These are phyloP conservation scores for Aspergillus saccharolyticus DNA, from an alignment of 495 filamentous ascomycete species.

Conservation along the genomic window DNA sequence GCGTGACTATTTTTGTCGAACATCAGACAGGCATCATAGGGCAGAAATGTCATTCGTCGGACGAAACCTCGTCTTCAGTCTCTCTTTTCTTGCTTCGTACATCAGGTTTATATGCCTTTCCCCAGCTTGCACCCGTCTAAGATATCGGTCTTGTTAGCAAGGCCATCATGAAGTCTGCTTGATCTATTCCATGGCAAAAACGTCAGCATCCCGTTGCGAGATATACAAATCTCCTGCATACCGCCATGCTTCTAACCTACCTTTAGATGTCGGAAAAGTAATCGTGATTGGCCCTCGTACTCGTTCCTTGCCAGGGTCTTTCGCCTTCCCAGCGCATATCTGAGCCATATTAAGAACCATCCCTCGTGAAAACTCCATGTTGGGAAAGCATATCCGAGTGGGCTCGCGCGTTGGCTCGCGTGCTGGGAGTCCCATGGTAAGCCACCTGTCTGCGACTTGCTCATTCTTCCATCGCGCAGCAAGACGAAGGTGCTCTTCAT, in stretches of 20 bases:
- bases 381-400: conserved; percentile 24
- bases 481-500: conserved; percentile 21
- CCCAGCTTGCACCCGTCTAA: background rate
- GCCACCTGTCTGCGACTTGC: conserved; percentile 31
- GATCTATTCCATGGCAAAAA: conserved; percentile 21
- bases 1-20: conserved; percentile 24
- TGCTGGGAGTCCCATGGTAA: conserved; percentile 24
- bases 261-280: conserved; percentile 23
- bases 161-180: conserved; percentile 24
- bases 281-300: conserved; percentile 31
- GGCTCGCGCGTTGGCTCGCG: conserved; percentile 19
- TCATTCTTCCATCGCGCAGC: conserved; percentile 30
- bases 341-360: conserved; percentile 33
- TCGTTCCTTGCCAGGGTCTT: conserved; percentile 15
- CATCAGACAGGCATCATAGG: background rate
- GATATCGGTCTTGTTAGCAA: background rate
- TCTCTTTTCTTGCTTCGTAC: background rate
- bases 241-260: conserved; percentile 11
- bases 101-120: background rate
- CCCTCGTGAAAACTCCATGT: conserved; percentile 23
- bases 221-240: background rate
- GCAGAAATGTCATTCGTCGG: too few species aligned
- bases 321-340: conserved; percentile 27
- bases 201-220: conserved; percentile 1
- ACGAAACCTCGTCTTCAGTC: too few species aligned